phyloP scores from a whole-genome alignment of 2,329 filamentous ascomycete genomes.

The Fusarium guadeloupense region DNA sequence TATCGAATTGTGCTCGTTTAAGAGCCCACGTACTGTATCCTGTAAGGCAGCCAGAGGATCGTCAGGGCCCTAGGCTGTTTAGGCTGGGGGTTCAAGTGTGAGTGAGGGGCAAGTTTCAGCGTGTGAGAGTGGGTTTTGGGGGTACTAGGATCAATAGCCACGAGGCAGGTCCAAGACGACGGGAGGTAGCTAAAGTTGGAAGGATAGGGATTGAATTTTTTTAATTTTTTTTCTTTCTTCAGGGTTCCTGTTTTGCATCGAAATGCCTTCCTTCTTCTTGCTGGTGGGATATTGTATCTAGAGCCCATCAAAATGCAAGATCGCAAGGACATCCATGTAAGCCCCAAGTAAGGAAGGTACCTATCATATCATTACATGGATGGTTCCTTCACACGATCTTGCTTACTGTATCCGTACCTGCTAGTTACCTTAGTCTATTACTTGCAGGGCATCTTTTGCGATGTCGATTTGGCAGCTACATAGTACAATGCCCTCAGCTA shows the following conservation, averaged over 20 bases:
- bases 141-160: conserved; percentile 15
- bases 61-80: conserved; percentile 37
- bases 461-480: conserved; percentile 3
- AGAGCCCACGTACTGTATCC: no score
- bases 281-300: conserved; percentile 3
- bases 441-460: conserved; percentile 5
- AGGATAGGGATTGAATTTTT: no score
- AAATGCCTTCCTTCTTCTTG: conserved; percentile 6
- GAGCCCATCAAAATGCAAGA: not conserved
- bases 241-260: conserved; percentile 20
- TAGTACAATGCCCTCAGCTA: conserved; percentile 2
- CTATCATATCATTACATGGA: not conserved
- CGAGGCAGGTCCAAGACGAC: conserved; percentile 12
- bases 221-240: no score
- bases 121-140: conserved; percentile 13
- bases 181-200: no score
- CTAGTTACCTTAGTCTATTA: no score
- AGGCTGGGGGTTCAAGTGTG: conserved; percentile 15
- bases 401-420: not conserved
- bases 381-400: conserved; percentile 10
- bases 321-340: conserved; percentile 15
- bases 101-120: conserved; percentile 40
- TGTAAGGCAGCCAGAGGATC: conserved; percentile 33
- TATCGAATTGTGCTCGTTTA: conserved; percentile 18
- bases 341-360: conserved; percentile 13